Conservation (phyloP, 164 flowering plant species). For the Nelumbo lutea region DNA sequence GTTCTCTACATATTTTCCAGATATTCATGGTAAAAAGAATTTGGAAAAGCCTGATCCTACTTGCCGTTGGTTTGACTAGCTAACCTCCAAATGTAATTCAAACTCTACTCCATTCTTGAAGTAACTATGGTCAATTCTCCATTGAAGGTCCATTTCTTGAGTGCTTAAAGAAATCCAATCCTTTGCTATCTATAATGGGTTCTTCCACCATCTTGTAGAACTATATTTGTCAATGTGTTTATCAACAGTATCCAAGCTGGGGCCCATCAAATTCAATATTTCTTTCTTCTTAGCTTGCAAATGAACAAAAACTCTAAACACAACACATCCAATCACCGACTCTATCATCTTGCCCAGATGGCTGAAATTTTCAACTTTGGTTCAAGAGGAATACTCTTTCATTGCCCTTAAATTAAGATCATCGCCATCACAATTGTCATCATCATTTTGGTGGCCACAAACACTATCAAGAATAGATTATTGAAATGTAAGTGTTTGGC, state of each 20-base stretch:
- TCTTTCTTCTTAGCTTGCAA: not conserved
- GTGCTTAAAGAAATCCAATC: not conserved
- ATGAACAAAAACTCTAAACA: slow-evolving; percentile 4
- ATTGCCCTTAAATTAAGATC: not conserved
- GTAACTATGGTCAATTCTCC: not conserved
- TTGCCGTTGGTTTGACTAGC: not conserved
- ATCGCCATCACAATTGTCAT: not conserved
- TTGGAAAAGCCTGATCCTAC: not conserved
- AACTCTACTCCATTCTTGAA: not conserved
- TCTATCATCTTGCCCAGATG: not conserved
- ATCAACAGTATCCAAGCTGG: slow-evolving; percentile 6
- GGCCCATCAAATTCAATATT: not conserved
- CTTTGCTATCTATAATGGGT: not conserved
- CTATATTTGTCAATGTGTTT: not conserved
- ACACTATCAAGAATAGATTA: not conserved
- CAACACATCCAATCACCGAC: slow-evolving; percentile 1
- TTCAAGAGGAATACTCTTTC: not conserved
- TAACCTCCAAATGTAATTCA: not conserved
- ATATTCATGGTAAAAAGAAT: not conserved
- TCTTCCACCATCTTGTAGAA: not conserved
- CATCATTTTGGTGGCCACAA: not conserved
- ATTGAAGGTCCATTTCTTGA: not conserved
- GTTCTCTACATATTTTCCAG: not conserved
- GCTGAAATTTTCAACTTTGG: slow-evolving; percentile 4
- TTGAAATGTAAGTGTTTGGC: not conserved